Evolutionary conservation across 306 rosid genomes (phyloP).

Genomic region (Medicago lupulina): DNA sequence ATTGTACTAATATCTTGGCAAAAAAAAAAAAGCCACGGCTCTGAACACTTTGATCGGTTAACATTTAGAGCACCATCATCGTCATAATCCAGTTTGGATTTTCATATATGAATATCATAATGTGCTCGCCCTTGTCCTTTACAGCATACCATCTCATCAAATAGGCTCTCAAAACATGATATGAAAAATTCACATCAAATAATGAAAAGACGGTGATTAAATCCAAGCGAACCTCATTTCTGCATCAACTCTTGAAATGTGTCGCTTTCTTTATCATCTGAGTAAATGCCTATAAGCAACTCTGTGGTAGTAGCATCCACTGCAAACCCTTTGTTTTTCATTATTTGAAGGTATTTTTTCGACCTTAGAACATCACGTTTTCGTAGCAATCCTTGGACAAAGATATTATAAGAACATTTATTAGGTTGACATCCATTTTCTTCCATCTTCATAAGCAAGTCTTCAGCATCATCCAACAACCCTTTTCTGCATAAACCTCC

Average conservation of each 20-base stretch:
- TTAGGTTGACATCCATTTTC: slow-evolving; percentile 39
- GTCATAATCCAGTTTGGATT: slow-evolving; percentile 8
- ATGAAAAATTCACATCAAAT: background rate
- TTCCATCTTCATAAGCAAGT: slow-evolving; percentile 44
- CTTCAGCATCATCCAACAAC: slow-evolving; percentile 42
- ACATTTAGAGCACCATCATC: too few relatives aligned
- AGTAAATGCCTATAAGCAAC: slow-evolving; percentile 27
- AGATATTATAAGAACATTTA: slow-evolving; percentile 40
- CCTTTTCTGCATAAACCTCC: slow-evolving; percentile 48
- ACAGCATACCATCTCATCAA: background rate
- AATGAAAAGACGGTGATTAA: background rate
- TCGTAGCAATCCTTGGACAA: slow-evolving; percentile 47
- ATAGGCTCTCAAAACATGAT: slow-evolving; percentile 5
- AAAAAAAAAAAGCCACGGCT: background rate
- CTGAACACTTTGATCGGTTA: background rate
- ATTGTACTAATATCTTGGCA: background rate
- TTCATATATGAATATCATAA: background rate
- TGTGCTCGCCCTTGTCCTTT: background rate
- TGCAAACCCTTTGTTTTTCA: slow-evolving; percentile 34
- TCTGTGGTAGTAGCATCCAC: slow-evolving; percentile 37
- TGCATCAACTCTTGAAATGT: slow-evolving; percentile 36
- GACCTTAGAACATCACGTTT: slow-evolving; percentile 40
- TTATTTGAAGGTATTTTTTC: slow-evolving; percentile 38
- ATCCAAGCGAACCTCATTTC: slow-evolving; percentile 24
- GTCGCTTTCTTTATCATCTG: slow-evolving; percentile 24